Evolutionary conservation across 306 rosid genomes (phyloP), one percentile per base, ranked within the genome.

Genomic region (Rosa chinensis): DNA sequence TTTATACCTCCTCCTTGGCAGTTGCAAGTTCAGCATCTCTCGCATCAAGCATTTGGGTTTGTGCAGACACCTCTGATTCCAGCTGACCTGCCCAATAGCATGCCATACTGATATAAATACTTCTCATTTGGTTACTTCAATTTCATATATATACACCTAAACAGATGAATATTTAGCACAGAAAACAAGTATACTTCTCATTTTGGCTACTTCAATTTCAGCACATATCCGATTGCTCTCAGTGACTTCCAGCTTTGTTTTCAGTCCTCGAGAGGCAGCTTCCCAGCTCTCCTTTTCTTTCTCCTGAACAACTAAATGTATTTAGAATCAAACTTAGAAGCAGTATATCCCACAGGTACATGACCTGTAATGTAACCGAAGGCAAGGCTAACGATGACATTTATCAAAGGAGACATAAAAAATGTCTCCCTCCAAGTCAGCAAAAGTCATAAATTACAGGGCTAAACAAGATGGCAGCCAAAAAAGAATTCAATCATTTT

Each of bases 191-290:
- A 48, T 91, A 96, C 98, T 91, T 88, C 90, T 93, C 88, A 88
- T 86, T 89, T 91, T 91, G 75, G 96, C 97, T 75, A 87, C 92
- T 90, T 96, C 98, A 85, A 96, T 84, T 87, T 96, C 98, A 76
- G 97, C 96, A 81, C 83, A 95, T 74, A 96, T 93, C 83, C 90
- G 89, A 81, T 91, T 93, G 87, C 91, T 91, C 91, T 96, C 98
- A 32, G 99, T 81, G 71, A 82, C 75, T 83, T 91, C 93, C 63
- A 93, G 88, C 79, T 89, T 96, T 4, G 77, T 82, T 85, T 86
- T 96, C 63, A 91, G 88, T 11, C 88, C 88, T 74, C 77, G 92
- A 50, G 82, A 85, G 84, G 89, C 88, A 71, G 87, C 82, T 79
- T 88, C 90, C 98, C 94, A 93, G 78, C 86, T 85, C 87, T 87